These are phyloP conservation scores for Auriscalpium microsporum DNA, from an alignment of 768 basidiomycete species.

Conservation along the genomic window DNA sequence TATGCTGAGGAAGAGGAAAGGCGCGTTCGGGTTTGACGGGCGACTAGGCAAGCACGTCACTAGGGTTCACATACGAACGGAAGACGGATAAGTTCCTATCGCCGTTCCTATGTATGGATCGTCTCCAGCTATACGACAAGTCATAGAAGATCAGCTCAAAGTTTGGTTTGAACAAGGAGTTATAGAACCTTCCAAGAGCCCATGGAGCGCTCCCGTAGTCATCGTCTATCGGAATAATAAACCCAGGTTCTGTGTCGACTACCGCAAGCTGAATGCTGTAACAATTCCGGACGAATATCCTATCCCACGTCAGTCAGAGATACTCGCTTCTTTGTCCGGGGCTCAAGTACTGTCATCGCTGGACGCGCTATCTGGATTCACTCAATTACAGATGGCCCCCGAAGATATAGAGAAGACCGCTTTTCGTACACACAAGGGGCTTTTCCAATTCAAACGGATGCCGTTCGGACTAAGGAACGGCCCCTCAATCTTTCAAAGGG, in stretches of 20 bases:
- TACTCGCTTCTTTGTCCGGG: conserved; percentile 18
- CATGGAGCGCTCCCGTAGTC: conserved; percentile 26
- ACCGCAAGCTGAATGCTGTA: conserved; percentile 20
- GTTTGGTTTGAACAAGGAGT: conserved; percentile 24
- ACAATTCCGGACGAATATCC: conserved; percentile 19
- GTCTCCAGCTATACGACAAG: conserved; percentile 3
- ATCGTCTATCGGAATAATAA: conserved; percentile 32
- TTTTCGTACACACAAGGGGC: conserved; percentile 30
- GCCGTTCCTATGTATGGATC: conserved; percentile 5
- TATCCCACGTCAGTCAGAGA: conserved; percentile 14
- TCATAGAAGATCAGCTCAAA: background rate
- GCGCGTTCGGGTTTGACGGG: conserved; percentile 19
- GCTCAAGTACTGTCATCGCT: conserved; percentile 24
- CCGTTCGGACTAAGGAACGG: conserved; percentile 26
- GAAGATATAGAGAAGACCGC: conserved; percentile 27
- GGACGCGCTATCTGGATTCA: conserved; percentile 33
- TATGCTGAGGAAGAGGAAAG: background rate
- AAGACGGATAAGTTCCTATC: background rate
- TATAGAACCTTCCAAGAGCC: conserved; percentile 33
- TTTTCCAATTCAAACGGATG: conserved; percentile 34
- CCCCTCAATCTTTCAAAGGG: conserved; percentile 31
- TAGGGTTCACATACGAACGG: background rate
- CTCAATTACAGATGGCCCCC: conserved; percentile 25
- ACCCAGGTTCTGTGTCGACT: conserved; percentile 29
- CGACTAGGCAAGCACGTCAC: conserved; percentile 14